phyloP scores from a whole-genome alignment of 2,329 filamentous ascomycete genomes.

The Fusarium humuli region DNA sequence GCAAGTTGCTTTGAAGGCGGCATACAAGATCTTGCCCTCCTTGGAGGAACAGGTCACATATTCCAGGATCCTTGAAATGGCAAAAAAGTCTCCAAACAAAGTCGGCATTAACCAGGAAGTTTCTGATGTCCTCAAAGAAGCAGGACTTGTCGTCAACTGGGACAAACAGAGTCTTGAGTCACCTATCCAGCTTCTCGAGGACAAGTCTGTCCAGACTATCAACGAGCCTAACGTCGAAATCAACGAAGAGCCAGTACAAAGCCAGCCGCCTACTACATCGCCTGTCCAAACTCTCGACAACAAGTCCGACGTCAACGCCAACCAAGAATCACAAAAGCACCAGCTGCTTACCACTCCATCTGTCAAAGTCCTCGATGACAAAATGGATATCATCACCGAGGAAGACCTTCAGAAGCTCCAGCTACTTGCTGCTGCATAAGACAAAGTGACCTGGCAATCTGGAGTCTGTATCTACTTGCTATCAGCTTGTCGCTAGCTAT shows the following conservation, averaged over 20 bases:
- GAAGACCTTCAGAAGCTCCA: neutral
- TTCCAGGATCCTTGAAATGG: neutral
- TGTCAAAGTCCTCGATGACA: neutral
- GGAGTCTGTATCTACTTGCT: neutral
- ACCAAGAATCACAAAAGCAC: neutral
- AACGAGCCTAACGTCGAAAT: neutral
- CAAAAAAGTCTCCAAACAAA: neutral
- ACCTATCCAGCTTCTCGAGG: neutral
- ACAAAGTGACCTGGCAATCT: neutral
- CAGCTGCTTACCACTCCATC: neutral
- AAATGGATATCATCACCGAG: neutral
- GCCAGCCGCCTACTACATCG: no score
- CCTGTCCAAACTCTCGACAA: neutral
- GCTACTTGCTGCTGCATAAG: neutral
- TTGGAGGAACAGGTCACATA: neutral
- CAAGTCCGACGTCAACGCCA: neutral
- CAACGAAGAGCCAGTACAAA: no score
- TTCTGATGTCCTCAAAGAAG: neutral
- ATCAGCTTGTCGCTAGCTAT: neutral
- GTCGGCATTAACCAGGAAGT: conserved; percentile 5
- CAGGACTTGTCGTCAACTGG: neutral
- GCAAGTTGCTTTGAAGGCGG: conserved; percentile 12
- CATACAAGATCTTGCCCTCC: conserved; percentile 4
- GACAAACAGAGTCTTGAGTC: no score
- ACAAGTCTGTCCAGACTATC: neutral